Conservation (phyloP, 2,329 filamentous ascomycete genomes). For the Paecilomyces niveus region DNA sequence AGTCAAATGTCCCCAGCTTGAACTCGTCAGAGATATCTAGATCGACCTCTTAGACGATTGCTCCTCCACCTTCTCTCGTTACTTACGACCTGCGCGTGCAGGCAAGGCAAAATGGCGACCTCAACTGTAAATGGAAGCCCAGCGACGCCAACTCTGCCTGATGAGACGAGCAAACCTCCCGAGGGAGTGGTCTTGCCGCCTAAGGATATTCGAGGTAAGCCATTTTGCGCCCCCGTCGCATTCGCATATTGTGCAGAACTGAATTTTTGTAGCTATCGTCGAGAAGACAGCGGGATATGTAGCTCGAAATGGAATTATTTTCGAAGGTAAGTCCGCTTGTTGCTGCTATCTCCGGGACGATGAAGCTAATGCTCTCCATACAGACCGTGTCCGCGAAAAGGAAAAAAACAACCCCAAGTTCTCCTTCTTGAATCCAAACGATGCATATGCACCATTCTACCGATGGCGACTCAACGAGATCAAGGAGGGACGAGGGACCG, state of each 20-base stretch:
- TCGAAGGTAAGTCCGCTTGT: constrained; percentile 49
- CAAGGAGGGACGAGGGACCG: constrained; percentile 72
- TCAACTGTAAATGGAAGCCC: constrained; percentile 26
- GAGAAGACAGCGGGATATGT: constrained; percentile 96
- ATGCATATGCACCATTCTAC: constrained; percentile 85
- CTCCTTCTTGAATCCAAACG: constrained; percentile 70
- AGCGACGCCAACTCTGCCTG: constrained; percentile 31
- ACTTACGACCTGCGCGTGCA: constrained; percentile 1
- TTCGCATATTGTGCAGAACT: constrained; percentile 11
- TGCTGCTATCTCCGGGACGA: neutral
- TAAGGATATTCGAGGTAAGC: constrained; percentile 64
- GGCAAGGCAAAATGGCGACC: constrained; percentile 25
- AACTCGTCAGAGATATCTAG: neutral
- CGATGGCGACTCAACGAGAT: constrained; percentile 85
- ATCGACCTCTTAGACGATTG: neutral
- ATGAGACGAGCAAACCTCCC: constrained; percentile 68
- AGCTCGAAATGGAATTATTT: constrained; percentile 56
- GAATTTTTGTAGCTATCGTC: constrained; percentile 52
- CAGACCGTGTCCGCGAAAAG: constrained; percentile 75
- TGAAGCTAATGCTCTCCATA: neutral
- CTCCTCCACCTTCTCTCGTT: neutral
- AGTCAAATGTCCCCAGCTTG: constrained; percentile 4
- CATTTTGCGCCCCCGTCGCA: neutral
- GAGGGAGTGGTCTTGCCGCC: constrained; percentile 79
- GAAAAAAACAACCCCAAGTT: constrained; percentile 83